These are phyloP conservation scores for Bacidia rubella DNA, from an alignment of 495 filamentous ascomycete species.

Conservation along the genomic window DNA sequence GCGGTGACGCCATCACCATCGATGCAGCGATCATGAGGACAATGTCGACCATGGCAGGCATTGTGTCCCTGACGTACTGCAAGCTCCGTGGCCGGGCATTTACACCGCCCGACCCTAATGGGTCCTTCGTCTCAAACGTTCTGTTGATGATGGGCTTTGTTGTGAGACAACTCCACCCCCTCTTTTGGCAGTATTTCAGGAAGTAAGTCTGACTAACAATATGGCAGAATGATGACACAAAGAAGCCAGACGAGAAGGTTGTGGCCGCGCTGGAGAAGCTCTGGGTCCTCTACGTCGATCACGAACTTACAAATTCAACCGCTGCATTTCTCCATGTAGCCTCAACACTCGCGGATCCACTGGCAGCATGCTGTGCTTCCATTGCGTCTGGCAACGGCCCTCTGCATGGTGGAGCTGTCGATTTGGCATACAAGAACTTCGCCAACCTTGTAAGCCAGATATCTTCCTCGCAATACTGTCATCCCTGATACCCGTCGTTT, in stretches of 20 bases:
- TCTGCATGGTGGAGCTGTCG: slow-evolving; percentile 40
- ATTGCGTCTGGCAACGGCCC: slow-evolving; percentile 33
- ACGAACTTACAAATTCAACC: slow-evolving; percentile 41
- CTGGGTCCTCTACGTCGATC: slow-evolving; percentile 36
- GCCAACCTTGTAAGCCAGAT: slow-evolving; percentile 29
- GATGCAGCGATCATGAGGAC: slow-evolving; percentile 31
- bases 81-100: slow-evolving; percentile 26
- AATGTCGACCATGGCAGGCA: slow-evolving; percentile 27
- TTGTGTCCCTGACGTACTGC: slow-evolving; percentile 28
- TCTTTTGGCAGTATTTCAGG: neutral
- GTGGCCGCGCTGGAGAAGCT: slow-evolving; percentile 26
- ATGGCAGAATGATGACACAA: no score
- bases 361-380: slow-evolving; percentile 26
- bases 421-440: slow-evolving; percentile 33
- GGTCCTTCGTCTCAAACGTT: slow-evolving; percentile 31
- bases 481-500: no score
- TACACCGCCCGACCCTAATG: slow-evolving; percentile 23
- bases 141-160: slow-evolving; percentile 32
- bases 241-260: slow-evolving; percentile 23
- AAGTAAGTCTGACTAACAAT: neutral
- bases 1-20: slow-evolving; percentile 22
- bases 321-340: slow-evolving; percentile 36
- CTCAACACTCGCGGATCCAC: slow-evolving; percentile 34
- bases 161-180: neutral
- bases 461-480: no score